Conservation (phyloP, 768 basidiomycete genomes). For the Agrocybe pediades region DNA sequence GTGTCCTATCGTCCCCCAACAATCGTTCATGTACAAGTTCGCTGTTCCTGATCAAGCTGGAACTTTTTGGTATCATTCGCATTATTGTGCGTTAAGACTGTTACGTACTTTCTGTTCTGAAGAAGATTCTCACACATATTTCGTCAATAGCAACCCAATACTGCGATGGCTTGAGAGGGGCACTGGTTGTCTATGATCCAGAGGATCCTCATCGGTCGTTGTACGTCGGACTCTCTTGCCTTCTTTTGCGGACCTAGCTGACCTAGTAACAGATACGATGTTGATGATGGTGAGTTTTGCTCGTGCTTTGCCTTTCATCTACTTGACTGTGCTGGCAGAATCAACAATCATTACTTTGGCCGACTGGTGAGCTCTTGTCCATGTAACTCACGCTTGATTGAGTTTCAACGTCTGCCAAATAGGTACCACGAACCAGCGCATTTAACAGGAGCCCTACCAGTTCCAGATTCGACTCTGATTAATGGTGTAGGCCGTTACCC, state of each 20-base stretch:
- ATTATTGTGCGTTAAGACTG: conserved; percentile 12
- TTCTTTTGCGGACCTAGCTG: not conserved
- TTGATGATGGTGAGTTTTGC: conserved; percentile 8
- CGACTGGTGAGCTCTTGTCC: conserved; percentile 16
- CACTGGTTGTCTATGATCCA: conserved; percentile 44
- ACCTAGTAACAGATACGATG: conserved; percentile 12
- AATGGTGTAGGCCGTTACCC: conserved; percentile 45
- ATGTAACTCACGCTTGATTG: no score
- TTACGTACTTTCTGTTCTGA: not conserved
- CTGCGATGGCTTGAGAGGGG: conserved; percentile 9
- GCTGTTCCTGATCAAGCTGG: conserved; percentile 22
- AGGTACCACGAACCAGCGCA: conserved; percentile 26
- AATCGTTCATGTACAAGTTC: conserved; percentile 47
- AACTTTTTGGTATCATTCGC: conserved; percentile 27
- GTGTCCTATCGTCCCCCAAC: conserved; percentile 44
- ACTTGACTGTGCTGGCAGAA: conserved; percentile 23
- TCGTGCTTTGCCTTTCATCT: not conserved
- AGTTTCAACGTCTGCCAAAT: no score
- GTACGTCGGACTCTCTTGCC: not conserved
- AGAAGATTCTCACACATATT: not conserved
- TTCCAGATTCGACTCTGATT: conserved; percentile 35
- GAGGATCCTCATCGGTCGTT: conserved; percentile 29
- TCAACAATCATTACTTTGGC: conserved; percentile 16
- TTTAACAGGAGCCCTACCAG: conserved; percentile 20
- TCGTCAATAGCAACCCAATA: conserved; percentile 5